These are phyloP conservation scores for Populus hybrid DNA, from an alignment of 441 rosid genomes.

Conservation along the genomic window DNA sequence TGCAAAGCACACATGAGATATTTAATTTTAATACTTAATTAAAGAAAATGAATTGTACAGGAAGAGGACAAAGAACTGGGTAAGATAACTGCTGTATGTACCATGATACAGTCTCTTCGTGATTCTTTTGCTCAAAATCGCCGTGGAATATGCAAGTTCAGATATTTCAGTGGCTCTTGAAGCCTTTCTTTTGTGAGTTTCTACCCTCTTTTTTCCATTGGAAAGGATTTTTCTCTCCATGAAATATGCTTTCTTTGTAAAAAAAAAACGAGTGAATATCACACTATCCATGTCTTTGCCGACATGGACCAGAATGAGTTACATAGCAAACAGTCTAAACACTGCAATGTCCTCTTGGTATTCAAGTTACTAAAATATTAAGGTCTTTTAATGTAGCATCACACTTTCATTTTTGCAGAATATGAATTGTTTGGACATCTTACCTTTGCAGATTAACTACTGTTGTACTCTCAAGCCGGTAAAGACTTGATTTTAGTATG, in stretches of 20 bases:
- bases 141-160: constrained; percentile 85
- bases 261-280: background rate
- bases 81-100: constrained; percentile 45
- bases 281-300: background rate
- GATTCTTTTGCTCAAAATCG: constrained; percentile 71
- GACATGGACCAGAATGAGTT: background rate
- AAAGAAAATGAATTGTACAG: constrained; percentile 35
- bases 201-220: constrained; percentile 4
- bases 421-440: background rate
- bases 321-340: background rate
- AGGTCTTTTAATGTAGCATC: background rate
- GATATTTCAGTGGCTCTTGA: constrained; percentile 63
- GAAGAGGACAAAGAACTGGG: constrained; percentile 54
- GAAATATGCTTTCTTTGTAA: background rate
- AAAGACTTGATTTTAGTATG: background rate
- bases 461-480: background rate
- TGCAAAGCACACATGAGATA: background rate
- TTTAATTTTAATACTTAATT: background rate
- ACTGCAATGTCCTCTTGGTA: background rate
- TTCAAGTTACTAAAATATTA: background rate
- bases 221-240: background rate
- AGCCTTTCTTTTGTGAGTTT: constrained; percentile 23
- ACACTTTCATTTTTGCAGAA: background rate
- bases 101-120: constrained; percentile 74
- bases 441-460: background rate